phyloP scores from a whole-genome alignment of 768 basidiomycete genomes.

The Pisolithus microcarpus region DNA sequence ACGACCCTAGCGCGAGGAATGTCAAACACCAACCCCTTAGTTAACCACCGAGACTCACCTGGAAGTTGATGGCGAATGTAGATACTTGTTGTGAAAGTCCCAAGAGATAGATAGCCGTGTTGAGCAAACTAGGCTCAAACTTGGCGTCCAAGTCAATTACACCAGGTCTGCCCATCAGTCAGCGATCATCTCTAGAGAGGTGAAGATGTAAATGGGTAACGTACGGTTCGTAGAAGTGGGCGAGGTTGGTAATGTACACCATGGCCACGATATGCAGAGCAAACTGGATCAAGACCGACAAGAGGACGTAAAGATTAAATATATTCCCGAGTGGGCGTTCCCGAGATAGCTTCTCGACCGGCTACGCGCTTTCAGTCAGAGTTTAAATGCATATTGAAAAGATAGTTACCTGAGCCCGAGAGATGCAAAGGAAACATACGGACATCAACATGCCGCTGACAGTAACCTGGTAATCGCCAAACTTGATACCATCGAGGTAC shows the following conservation, averaged over 20 bases:
- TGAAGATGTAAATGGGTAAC: constrained; percentile 21
- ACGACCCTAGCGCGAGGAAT: constrained; percentile 51
- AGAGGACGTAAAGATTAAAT: constrained; percentile 91
- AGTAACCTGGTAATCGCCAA: constrained; percentile 97
- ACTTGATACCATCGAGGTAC: constrained; percentile 98
- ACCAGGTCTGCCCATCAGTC: constrained; percentile 46
- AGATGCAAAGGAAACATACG: constrained; percentile 97
- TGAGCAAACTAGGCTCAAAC: constrained; percentile 89
- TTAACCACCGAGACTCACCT: constrained; percentile 36
- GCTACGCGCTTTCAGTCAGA: constrained; percentile 53
- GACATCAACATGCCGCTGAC: constrained; percentile 92
- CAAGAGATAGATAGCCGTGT: constrained; percentile 94
- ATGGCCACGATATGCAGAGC: constrained; percentile 85
- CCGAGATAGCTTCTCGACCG: constrained; percentile 91
- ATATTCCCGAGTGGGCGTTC: constrained; percentile 94
- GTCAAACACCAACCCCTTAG: neutral
- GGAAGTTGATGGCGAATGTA: constrained; percentile 98
- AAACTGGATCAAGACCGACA: constrained; percentile 90
- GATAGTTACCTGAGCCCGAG: constrained; percentile 81
- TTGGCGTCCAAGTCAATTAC: constrained; percentile 91
- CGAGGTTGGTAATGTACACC: constrained; percentile 88
- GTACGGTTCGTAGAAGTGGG: constrained; percentile 73
- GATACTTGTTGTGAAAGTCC: constrained; percentile 97
- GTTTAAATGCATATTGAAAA: neutral
- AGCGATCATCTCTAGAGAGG: neutral